Evolutionary conservation across 352 stramenopile species (phyloP), one percentile per base, ranked within the genome.

Genomic region (Globisporangium nagaii): DNA sequence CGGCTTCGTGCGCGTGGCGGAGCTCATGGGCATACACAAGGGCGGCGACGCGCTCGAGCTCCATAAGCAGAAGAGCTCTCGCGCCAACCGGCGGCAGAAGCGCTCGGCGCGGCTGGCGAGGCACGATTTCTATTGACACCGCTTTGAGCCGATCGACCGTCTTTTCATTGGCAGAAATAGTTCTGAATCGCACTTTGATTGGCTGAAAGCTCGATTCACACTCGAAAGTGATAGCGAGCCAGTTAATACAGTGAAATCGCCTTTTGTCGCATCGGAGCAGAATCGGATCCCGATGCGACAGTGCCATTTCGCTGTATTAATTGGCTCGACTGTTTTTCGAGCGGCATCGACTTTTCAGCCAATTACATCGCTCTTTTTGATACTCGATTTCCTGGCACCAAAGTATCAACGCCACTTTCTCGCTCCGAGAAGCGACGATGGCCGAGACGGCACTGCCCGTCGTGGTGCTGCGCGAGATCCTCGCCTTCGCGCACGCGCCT

Each of bases 51-150:
- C 72, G 30, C 25, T 83, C 15, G 73, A 82, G n/a, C 66, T 84
- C 55, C 76, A 90, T 47, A 90, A 88, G 58, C 84, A 86, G 62
- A 58, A 89, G 44, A 72, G 52, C 17, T 69, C 78, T 22, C 78
- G 83, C 10, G 54, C 65, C n/a, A 90, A 84, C 39, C 80, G 83
- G 4, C 69, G 83, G 19, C 46, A 73, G 32, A 86, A 88, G 56
- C 76, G 83, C 30, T 67, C 75, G 27, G 48, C 66, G 42, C 70
- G 72, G 27, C 49, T 90, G 27, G 67, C 65, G 10, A 78, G 78
- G 49, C 83, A 93, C 56, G 65, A 90, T 30, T 88, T 91, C 41
- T 86, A 87, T 65, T 88, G 55, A 63, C 9, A 24, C 19, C 11
- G n/a, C n/a, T n/a, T n/a, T n/a, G n/a, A n/a, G n/a, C n/a, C n/a